Evolutionary conservation across 768 basidiomycete genomes (phyloP).

Genomic region (Suillus plorans): DNA sequence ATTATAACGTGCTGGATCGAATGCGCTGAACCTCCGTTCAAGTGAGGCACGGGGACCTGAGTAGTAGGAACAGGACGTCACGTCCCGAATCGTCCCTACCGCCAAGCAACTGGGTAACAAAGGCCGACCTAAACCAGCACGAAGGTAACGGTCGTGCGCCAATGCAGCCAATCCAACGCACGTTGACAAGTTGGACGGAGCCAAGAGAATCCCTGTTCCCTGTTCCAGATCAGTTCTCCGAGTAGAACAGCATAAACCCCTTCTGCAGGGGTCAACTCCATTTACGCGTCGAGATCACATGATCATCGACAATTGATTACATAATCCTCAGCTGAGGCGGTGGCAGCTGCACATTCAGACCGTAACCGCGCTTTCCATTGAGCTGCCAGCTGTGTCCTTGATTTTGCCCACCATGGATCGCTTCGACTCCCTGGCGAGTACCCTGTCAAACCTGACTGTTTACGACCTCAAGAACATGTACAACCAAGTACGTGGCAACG

Average conservation of each 20-base stretch:
- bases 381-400: conserved; percentile 3
- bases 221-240: background rate
- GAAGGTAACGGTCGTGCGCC: background rate
- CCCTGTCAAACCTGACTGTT: conserved; percentile 79
- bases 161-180: background rate
- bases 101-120: background rate
- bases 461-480: conserved; percentile 96
- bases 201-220: background rate
- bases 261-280: conserved; percentile 21
- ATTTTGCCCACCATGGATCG: conserved; percentile 63
- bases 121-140: background rate
- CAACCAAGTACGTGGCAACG: conserved; percentile 65
- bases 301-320: conserved; percentile 8
- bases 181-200: background rate
- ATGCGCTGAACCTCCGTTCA: background rate
- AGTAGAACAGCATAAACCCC: conserved; percentile 15
- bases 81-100: background rate
- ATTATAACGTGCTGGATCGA: background rate
- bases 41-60: background rate
- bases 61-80: background rate
- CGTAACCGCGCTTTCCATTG: background rate
- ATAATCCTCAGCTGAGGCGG: conserved; percentile 1
- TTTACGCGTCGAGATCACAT: conserved; percentile 8
- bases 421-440: conserved; percentile 69
- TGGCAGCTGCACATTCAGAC: background rate